These are phyloP conservation scores for Salvia splendens DNA, from an alignment of 257 asterid genomes.

Conservation along the genomic window DNA sequence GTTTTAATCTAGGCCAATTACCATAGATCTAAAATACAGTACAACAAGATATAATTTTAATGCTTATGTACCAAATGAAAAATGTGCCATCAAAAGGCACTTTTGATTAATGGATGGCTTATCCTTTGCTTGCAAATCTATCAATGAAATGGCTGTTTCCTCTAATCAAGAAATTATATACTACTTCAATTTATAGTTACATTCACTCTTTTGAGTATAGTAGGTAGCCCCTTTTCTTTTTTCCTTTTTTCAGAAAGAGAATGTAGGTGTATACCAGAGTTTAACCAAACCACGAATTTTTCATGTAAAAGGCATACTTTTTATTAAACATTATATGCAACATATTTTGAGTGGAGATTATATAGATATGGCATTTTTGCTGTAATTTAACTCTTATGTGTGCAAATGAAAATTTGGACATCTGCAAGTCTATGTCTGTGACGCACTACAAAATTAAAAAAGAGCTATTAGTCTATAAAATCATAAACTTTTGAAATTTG, in stretches of 20 bases:
- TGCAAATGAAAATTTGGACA: no score
- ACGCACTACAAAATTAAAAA: no score
- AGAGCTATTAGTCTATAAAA: no score
- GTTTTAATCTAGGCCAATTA: conserved; percentile 39
- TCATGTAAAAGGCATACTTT: no score
- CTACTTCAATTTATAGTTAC: not conserved
- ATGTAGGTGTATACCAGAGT: not conserved
- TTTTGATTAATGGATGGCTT: conserved; percentile 13
- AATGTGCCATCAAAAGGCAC: conserved; percentile 37
- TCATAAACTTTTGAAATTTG: no score
- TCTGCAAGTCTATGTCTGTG: no score
- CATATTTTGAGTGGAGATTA: no score
- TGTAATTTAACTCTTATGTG: no score
- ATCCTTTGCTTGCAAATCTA: conserved; percentile 18
- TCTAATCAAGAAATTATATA: not conserved
- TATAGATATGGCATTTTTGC: no score
- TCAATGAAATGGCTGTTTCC: conserved; percentile 20
- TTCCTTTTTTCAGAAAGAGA: not conserved
- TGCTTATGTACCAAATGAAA: not conserved
- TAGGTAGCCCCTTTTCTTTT: no score
- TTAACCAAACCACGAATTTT: not conserved
- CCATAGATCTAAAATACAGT: conserved; percentile 27
- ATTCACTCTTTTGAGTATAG: not conserved
- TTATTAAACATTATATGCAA: no score
- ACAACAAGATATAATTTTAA: no score